Conservation (phyloP, 2,329 filamentous ascomycete species). For the Verticillium isaacii region DNA sequence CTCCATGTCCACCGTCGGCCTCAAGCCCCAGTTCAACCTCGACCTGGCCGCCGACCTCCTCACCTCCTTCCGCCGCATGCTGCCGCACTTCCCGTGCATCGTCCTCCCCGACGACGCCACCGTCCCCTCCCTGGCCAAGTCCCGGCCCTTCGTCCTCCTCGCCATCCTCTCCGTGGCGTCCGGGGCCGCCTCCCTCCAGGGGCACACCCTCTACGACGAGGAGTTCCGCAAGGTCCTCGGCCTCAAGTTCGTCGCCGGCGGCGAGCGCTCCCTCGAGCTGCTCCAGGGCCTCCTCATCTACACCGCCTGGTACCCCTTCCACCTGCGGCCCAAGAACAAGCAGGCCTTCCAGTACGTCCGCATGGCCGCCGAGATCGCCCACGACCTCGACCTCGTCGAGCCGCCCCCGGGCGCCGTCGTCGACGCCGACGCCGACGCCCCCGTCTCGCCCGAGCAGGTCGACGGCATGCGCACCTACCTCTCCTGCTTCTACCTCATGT, state of each 20-base stretch:
- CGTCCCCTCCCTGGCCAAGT: slow-evolving; percentile 36
- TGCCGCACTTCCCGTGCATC: slow-evolving; percentile 39
- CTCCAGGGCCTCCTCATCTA: slow-evolving; percentile 55
- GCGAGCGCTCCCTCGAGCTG: slow-evolving; percentile 52
- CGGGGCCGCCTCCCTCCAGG: slow-evolving; percentile 40
- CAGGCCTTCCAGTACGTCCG: slow-evolving; percentile 45
- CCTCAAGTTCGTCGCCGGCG: slow-evolving; percentile 50
- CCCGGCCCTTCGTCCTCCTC: slow-evolving; percentile 48
- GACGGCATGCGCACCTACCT: slow-evolving; percentile 42
- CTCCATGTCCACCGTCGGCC: slow-evolving; percentile 32
- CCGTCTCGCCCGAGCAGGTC: slow-evolving; percentile 25
- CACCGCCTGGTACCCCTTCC: slow-evolving; percentile 53
- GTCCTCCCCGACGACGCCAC: slow-evolving; percentile 32
- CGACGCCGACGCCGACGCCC: slow-evolving; percentile 5
- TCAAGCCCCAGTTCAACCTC: slow-evolving; percentile 50
- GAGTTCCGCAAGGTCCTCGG: slow-evolving; percentile 54
- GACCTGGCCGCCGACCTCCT: slow-evolving; percentile 45
- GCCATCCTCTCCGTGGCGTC: slow-evolving; percentile 48
- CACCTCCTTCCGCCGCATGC: slow-evolving; percentile 36
- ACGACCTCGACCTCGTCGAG: slow-evolving; percentile 44
- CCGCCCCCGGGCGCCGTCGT: slow-evolving; percentile 22
- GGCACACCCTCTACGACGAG: slow-evolving; percentile 50
- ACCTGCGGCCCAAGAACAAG: slow-evolving; percentile 45
- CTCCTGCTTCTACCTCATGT: slow-evolving; percentile 36
- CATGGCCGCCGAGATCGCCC: slow-evolving; percentile 45